Evolutionary conservation across 345 rosid genomes (phyloP).

Genomic region (Raphanus sativus): DNA sequence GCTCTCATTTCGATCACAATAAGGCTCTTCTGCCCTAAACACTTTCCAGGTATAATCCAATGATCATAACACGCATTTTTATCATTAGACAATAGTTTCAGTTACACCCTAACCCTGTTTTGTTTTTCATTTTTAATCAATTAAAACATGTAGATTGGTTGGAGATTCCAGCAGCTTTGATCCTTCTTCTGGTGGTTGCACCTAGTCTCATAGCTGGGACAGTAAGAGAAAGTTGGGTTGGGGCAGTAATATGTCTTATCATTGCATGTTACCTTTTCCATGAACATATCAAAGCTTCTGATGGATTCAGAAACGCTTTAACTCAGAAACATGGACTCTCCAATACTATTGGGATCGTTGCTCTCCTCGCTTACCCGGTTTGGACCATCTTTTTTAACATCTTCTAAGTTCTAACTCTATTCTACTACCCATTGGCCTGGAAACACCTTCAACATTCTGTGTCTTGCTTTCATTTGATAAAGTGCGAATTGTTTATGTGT

Average conservation of each 20-base stretch:
- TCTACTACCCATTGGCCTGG: background rate
- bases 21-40: constrained; percentile 73
- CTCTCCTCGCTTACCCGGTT: constrained; percentile 72
- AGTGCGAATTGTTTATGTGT: constrained; percentile 13
- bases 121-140: background rate
- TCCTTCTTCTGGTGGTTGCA: constrained; percentile 68
- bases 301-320: constrained; percentile 83
- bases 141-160: constrained; percentile 50
- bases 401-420: constrained; percentile 32
- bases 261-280: constrained; percentile 88
- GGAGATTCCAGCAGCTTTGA: constrained; percentile 78
- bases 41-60: constrained; percentile 63
- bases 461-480: background rate
- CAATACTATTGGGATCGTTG: constrained; percentile 75
- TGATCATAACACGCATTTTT: background rate
- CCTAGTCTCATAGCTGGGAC: constrained; percentile 61
- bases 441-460: background rate
- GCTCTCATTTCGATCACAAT: constrained; percentile 72
- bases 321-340: constrained; percentile 71
- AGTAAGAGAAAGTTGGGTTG: constrained; percentile 57
- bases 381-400: constrained; percentile 68
- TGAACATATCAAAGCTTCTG: constrained; percentile 89
- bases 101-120: background rate
- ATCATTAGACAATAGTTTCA: background rate
- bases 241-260: constrained; percentile 62